Evolutionary conservation across 495 filamentous ascomycete species (phyloP), one percentile per base, ranked within the genome.

Genomic region (Penicillium goetzii): DNA sequence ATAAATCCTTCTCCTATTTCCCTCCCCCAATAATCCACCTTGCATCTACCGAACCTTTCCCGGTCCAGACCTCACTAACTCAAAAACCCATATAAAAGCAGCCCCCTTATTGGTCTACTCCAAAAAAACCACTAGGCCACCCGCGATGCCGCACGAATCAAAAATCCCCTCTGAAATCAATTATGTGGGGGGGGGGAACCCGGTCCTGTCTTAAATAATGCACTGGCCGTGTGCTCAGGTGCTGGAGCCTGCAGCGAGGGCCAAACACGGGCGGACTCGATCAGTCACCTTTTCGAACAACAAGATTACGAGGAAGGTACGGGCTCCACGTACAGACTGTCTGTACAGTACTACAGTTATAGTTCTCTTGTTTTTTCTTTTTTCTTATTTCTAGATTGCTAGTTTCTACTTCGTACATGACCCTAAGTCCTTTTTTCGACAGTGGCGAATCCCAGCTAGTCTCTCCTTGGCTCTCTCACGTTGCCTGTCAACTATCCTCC

Each of bases 141-240:
- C 65, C 62, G 59, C 45, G 38, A 14, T 34, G 43, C 56, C 53
- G 63, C 62, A 62, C 70, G 60, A 70, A 72, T 72, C 65, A 72
- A 25, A 68, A 45, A 11, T 26, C 36, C 17, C n/a, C 8, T 12
- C 21, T 19, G 38, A 59, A 57, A 58, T 59, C 65, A 58, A 54
- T 60, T 21, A 40, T 63, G 62, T 67, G 67, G 67, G 64, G 43
- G 40, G 40, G n/a, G 63, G 65, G 61, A 63, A 63, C 61, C 62
- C 60, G 63, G 32, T 60, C 61, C 60, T 68, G 69, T 70, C 64
- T 70, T 60, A 56, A 68, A 70, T 70, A n/a, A n/a, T n/a, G 68
- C 68, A 73, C 63, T 69, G 68, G 64, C 71, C 64, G 68, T 71
- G 70, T 72, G 68, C 68, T 66, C 64, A 66, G 69, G 70, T 72